Conservation (phyloP, 2,329 filamentous ascomycete genomes). For the Apiospora koreana region DNA sequence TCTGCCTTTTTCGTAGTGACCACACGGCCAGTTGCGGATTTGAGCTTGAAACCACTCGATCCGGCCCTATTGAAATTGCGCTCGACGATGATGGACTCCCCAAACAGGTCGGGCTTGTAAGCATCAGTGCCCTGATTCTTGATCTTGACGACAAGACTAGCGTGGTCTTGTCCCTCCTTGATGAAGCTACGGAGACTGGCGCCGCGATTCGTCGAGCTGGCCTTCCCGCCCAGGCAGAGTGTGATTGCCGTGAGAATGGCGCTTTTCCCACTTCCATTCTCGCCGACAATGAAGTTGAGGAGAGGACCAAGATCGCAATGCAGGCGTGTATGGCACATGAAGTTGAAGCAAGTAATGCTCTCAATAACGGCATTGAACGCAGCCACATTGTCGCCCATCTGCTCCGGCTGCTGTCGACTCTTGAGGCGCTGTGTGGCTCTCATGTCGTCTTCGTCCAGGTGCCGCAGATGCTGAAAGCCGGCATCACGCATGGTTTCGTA, state of each 20-base stretch:
- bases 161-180: slow-evolving; percentile 81
- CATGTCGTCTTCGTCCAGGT: slow-evolving; percentile 61
- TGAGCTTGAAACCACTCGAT: slow-evolving; percentile 82
- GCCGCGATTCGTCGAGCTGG: slow-evolving; percentile 88
- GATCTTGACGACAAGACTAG: slow-evolving; percentile 77
- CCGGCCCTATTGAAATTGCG: slow-evolving; percentile 79
- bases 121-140: slow-evolving; percentile 88
- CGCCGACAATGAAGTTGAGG: slow-evolving; percentile 97
- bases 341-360: slow-evolving; percentile 84
- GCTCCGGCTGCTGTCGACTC: slow-evolving; percentile 42
- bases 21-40: slow-evolving; percentile 67
- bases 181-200: slow-evolving; percentile 88
- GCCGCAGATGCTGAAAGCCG: slow-evolving; percentile 57
- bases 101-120: slow-evolving; percentile 81
- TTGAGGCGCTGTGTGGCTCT: slow-evolving; percentile 65
- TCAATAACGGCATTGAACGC: slow-evolving; percentile 87
- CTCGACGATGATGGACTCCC: slow-evolving; percentile 85
- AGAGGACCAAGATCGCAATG: slow-evolving; percentile 85
- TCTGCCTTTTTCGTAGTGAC: slow-evolving; percentile 84
- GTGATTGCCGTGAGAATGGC: slow-evolving; percentile 92
- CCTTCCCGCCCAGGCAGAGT: slow-evolving; percentile 92
- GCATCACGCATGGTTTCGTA: slow-evolving; percentile 63
- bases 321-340: slow-evolving; percentile 91
- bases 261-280: slow-evolving; percentile 97
- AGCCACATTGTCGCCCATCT: slow-evolving; percentile 67